Evolutionary conservation across 2,329 filamentous ascomycete genomes (phyloP), one percentile per base, ranked within the genome.

Genomic region (Aspergillus sp.): DNA sequence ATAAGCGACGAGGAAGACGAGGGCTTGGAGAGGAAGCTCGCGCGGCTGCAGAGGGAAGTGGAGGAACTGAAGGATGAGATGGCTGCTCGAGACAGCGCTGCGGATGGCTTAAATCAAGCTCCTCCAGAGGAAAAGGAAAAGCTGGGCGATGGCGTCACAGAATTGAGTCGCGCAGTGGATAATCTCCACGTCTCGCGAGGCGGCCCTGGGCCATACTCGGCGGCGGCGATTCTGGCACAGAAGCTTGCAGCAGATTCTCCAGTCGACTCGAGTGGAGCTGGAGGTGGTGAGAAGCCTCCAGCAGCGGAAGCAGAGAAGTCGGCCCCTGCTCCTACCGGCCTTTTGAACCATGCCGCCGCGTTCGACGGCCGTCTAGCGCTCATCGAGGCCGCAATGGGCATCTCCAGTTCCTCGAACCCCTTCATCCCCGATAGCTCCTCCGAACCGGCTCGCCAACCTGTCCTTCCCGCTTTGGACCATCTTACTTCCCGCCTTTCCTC

Each of bases 361-460:
- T 95, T 98, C 49, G 89, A 96, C 53, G 72, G 75, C 17, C 77
- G 91, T 4, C 74, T 98, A 13, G 67, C 80, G 2, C 66, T 82
- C 17, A 67, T 98, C 29, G 91, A 98, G 64, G 78, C 78, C 44
- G 74, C 79, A 1, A 72, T 98, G 16, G 91, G 91, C 7, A 72
- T 94, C 30, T 81, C 78, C 25, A 78, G 79, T 14, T 75, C 78
- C 0, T 72, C 76, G 8, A 67, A 82, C 43, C 72, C 80, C 1
- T 57, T 61, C 36, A 47, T 63, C 28, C 44, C 52, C 15, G 52
- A 57, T 20, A 53, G 53, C 14, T 40, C 78, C 78, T 44, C 61
- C 72, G 19, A 76, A 70, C 43, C 52, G 22, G 37, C 57, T 30
- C 43, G 63, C 52, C 44, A 75, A 34, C 83, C 89, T 16, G 78